Base-by-base conservation (phyloP, 2,329 filamentous ascomycete genomes). In the Fusarium denticulatum region DNA sequence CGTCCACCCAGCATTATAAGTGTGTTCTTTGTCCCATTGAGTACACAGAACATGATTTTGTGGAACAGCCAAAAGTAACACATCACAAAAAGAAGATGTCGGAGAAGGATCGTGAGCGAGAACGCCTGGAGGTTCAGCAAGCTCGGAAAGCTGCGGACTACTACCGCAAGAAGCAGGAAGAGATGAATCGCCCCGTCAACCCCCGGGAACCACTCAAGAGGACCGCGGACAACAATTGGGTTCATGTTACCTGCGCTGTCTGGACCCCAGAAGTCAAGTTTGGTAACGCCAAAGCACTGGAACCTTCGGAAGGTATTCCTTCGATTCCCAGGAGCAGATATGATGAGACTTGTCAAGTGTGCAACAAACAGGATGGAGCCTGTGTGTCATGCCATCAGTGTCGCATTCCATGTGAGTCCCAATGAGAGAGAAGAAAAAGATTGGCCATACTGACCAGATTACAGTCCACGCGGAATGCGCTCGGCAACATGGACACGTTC, bases 141-240 rank as follows among this genome's bases (percentile, higher is more conserved):
- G 92, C 95, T 12, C 88, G 91, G 60, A 93, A 92, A 76, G 92
- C 92, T 13, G 93, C 92, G 56, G 92, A 96, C n/a, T 91, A 91
- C 63, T 97, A 97, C 81, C 90, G 90, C 45, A 93, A 93, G 80
- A 92, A 90, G 79, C 96, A 99, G 82, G 90, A 94, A 79, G 93
- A 96, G 69, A 90, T 92, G 77, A 94, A 95, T 75, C 93, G 95
- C 53, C 96, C 96, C 3, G 83, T 92, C 40, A 90, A 94, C 73
- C 96, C 96, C 32, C 90, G 96, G 53, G 96, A 98, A 80, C 93
- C 96, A 7, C 86, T 99, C 71, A 99, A 99, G 84, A 91, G 94
- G 55, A 99, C 96, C 0, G 94, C 93, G 8, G 95, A 97, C 80
- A 98, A 98, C 83, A 98, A 98, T 79, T 99, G 96, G 96, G 94